These are phyloP conservation scores for Rhodotorula graminis DNA, from an alignment of 768 basidiomycete genomes.

Conservation along the genomic window DNA sequence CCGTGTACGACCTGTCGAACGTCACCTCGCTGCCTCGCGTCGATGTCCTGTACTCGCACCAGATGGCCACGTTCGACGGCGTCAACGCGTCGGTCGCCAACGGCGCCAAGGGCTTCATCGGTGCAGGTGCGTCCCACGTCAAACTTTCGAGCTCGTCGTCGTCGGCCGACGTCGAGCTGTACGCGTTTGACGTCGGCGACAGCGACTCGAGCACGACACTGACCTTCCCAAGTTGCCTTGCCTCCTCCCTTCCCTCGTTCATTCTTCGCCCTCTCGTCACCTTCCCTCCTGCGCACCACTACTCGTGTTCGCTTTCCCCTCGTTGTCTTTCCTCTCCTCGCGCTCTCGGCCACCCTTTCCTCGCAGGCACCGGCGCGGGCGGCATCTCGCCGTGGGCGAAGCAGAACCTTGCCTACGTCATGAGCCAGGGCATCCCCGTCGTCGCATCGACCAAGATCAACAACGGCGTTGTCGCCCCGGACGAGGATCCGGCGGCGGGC, in stretches of 20 bases:
- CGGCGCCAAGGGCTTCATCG: conserved; percentile 29
- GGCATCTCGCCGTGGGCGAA: background rate
- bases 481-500: background rate
- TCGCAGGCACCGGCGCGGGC: conserved; percentile 25
- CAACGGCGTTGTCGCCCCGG: conserved; percentile 8
- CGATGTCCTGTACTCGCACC: conserved; percentile 36
- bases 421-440: conserved; percentile 21
- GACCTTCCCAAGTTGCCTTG: background rate
- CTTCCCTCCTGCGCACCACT: too few species aligned
- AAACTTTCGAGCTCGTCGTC: too few species aligned
- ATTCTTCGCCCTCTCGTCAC: too few species aligned
- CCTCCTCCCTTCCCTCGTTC: too few species aligned
- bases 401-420: conserved; percentile 7
- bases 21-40: conserved; percentile 33
- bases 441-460: conserved; percentile 28
- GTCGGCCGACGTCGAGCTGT: too few species aligned
- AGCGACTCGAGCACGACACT: too few species aligned
- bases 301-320: too few species aligned
- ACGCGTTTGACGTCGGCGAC: too few species aligned
- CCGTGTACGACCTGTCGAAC: conserved; percentile 31
- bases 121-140: conserved; percentile 11
- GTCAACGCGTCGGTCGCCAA: conserved; percentile 17
- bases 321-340: too few species aligned
- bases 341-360: too few species aligned
- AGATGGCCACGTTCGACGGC: conserved; percentile 18